phyloP scores from a whole-genome alignment of 2,329 filamentous ascomycete species.

The Monosporascus sp. region DNA sequence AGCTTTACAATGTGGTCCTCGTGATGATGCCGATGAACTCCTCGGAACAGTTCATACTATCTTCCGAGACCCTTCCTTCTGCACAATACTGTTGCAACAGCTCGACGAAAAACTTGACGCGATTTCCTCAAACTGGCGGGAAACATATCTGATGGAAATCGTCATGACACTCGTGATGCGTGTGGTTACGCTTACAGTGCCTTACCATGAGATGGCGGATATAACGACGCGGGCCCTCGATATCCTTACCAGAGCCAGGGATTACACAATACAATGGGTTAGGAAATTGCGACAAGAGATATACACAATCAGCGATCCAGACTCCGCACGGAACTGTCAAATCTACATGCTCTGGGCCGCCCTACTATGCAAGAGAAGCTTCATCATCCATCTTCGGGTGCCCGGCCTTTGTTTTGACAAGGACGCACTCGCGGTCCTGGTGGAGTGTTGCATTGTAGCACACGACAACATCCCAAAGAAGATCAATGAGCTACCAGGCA shows the following conservation, averaged over 20 bases:
- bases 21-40: conserved; percentile 13
- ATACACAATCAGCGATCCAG: conserved; percentile 29
- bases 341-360: conserved; percentile 48
- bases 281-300: conserved; percentile 40
- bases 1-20: conserved; percentile 50
- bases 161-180: conserved; percentile 48
- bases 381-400: conserved; percentile 12
- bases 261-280: conserved; percentile 46
- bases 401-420: conserved; percentile 1
- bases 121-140: conserved; percentile 54
- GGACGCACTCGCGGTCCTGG: conserved; percentile 13
- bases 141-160: conserved; percentile 52
- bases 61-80: conserved; percentile 47
- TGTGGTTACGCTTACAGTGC: conserved; percentile 18
- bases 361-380: conserved; percentile 45
- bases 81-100: conserved; percentile 38
- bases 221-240: conserved; percentile 10
- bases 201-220: conserved; percentile 1
- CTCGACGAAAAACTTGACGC: conserved; percentile 36
- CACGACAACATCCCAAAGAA: conserved; percentile 40
- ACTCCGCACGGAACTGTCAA: conserved; percentile 32
- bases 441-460: conserved; percentile 27
- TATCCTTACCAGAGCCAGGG: conserved; percentile 37
- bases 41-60: conserved; percentile 43
- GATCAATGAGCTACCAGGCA: conserved; percentile 26